Percentiles rank a stretch among this genome's conserved stretches.
These are phyloP conservation scores for Prillingera fragicola DNA, from an alignment of 1,284 basidiomycete genomes.

Conservation along the genomic window DNA sequence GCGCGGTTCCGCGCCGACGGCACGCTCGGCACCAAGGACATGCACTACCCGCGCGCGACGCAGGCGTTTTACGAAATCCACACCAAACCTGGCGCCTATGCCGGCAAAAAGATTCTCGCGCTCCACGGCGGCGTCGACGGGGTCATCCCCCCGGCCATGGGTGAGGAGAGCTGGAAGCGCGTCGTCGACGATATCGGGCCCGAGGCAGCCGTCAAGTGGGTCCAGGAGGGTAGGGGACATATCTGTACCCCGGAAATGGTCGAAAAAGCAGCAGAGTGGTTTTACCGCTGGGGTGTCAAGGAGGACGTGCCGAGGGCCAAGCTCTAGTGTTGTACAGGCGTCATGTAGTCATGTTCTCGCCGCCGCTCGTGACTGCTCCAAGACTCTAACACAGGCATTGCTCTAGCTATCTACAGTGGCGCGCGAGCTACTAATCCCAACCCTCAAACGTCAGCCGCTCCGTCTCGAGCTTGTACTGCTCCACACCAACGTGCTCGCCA, in stretches of 20 bases:
- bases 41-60: constrained; percentile 5
- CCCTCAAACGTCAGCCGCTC: too few relatives aligned
- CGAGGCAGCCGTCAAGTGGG: constrained; percentile 29
- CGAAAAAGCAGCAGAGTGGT: constrained; percentile 36
- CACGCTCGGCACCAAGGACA: neutral
- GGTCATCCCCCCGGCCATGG: constrained; percentile 35
- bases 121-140: constrained; percentile 54
- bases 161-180: constrained; percentile 26
- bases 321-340: too few relatives aligned
- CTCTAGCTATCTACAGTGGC: too few relatives aligned
- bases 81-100: constrained; percentile 45
- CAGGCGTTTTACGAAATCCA: constrained; percentile 4
- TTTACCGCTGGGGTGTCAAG: constrained; percentile 35
- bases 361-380: too few relatives aligned
- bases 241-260: constrained; percentile 45
- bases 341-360: too few relatives aligned
- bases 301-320: neutral
- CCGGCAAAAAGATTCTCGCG: constrained; percentile 63
- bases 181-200: constrained; percentile 16
- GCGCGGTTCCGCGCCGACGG: neutral
- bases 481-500: neutral
- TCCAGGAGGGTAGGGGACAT: constrained; percentile 44
- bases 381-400: too few relatives aligned
- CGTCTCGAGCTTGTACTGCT: neutral
- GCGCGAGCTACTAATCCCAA: too few relatives aligned